Base-by-base conservation (phyloP, 805 yeast species). In the Kodamaea lidongshanica region DNA sequence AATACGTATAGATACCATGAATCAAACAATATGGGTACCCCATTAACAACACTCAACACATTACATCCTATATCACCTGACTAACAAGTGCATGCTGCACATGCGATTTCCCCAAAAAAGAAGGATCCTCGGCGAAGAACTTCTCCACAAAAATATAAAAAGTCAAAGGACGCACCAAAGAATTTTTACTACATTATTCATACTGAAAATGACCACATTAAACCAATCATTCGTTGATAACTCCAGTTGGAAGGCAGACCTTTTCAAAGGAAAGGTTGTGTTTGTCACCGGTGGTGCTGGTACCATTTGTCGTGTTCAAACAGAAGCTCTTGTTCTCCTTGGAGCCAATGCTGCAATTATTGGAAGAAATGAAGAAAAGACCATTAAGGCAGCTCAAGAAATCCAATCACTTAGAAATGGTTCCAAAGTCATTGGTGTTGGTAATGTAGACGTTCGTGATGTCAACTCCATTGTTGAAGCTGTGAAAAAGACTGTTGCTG, bases 271-370 rank as follows among this genome's bases (percentile, higher is more conserved):
- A 9, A 87, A 87, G 53, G 95, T 85, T 3, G 92, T 77, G 4
- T 82, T 88, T 42, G 84, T 86, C 30, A 89, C 97, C 1, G 97
- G 97, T 5, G 96, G 96, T 9, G 92, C 96, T 2, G 96, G 96
- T 8, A 77, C 95, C n/a, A 88, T 89, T 33, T 88, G 96, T 55
- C 65, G 92, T 27, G 89, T 82, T 5, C 96, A 88, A 54, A 74
- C 82, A 0, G 94, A 84, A 52, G 95, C 95, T 0, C 41, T 89
- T 58, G 80, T 86, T 3, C 58, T 74, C 11, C 61, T 89, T 7
- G 97, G 97, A 4, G 92, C 95, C 32, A 67, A 84, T 47, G 95
- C 94, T 10, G 83, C 83, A 4, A 80, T 89, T 25, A 54, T 89
- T 16, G 96, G 97, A 3, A 72, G 96, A 49, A 79, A 79, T 45